Conservation (phyloP, 2,329 filamentous ascomycete genomes). For the Aspergillus sp. region DNA sequence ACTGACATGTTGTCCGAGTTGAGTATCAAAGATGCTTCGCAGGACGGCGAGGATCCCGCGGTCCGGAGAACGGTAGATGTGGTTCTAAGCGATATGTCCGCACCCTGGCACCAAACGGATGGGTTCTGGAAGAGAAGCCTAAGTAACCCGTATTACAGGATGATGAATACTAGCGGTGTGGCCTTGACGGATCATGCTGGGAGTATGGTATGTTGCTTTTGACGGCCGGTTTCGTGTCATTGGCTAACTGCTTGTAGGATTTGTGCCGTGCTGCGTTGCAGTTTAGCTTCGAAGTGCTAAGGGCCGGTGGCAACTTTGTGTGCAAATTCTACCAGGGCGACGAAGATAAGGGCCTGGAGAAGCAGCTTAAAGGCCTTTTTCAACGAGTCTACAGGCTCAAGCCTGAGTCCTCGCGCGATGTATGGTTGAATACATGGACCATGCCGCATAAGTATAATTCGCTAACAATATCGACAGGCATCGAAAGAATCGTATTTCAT, state of each 20-base stretch:
- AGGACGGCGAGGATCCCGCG: too few species aligned
- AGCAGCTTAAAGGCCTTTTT: constrained; percentile 66
- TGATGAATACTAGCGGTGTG: constrained; percentile 97
- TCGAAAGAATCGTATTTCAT: constrained; percentile 84
- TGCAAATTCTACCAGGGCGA: constrained; percentile 95
- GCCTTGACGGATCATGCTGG: constrained; percentile 78
- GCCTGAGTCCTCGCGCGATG: constrained; percentile 78
- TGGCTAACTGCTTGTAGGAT: constrained; percentile 49
- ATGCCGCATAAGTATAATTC: constrained; percentile 2
- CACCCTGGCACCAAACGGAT: constrained; percentile 75
- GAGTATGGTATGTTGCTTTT: constrained; percentile 63
- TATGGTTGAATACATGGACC: constrained; percentile 30
- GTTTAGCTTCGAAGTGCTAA: constrained; percentile 78
- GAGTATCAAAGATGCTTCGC: constrained; percentile 23
- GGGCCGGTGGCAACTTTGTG: constrained; percentile 75
- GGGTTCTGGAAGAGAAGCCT: constrained; percentile 78
- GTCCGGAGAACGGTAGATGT: constrained; percentile 67
- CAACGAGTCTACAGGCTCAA: constrained; percentile 75
- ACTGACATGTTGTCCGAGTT: constrained; percentile 8
- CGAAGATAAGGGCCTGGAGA: constrained; percentile 75
- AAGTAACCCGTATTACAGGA: constrained; percentile 93
- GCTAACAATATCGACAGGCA: constrained; percentile 45
- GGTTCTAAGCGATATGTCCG: constrained; percentile 98
- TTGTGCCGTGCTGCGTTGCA: constrained; percentile 75
- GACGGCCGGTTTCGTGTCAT: neutral